Evolutionary conservation across 2,329 filamentous ascomycete genomes (phyloP).

Genomic region (Corniculantispora saksenae): DNA sequence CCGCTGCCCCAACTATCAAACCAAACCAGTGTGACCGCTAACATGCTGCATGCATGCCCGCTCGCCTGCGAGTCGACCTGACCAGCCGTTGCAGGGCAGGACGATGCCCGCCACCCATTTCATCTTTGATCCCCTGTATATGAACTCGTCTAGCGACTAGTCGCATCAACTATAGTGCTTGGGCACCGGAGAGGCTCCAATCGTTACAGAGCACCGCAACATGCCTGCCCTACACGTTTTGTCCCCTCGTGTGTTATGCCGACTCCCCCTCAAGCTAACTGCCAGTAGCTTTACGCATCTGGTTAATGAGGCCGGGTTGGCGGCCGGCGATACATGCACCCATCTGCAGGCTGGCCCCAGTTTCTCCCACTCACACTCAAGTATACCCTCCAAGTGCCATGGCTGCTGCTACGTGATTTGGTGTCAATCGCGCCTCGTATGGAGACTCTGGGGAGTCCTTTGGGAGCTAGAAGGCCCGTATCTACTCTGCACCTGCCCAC

Average conservation of each 20-base stretch:
- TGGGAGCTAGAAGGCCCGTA: not conserved
- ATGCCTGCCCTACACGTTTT: not conserved
- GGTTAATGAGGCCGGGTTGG: slow-evolving; percentile 15
- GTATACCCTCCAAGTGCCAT: slow-evolving; percentile 15
- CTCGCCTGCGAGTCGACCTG: not conserved
- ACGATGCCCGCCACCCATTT: not conserved
- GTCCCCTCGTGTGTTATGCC: not conserved
- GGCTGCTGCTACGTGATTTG: slow-evolving; percentile 8
- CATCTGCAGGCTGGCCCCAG: slow-evolving; percentile 14
- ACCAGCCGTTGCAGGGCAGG: not conserved
- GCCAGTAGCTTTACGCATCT: slow-evolving; percentile 12
- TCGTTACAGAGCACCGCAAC: not conserved
- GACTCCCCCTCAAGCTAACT: not conserved
- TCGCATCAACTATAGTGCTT: not conserved
- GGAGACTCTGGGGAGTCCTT: slow-evolving; percentile 12
- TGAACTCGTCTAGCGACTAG: not conserved
- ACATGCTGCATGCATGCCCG: not conserved
- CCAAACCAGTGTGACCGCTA: not conserved
- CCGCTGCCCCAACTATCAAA: not conserved
- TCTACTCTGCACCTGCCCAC: slow-evolving; percentile 1
- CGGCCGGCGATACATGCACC: slow-evolving; percentile 16
- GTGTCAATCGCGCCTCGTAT: slow-evolving; percentile 19
- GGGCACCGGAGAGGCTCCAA: not conserved
- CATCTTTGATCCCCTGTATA: not conserved
- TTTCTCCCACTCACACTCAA: slow-evolving; percentile 13